Conservation (phyloP, 2,329 filamentous ascomycete genomes). For the Gnomoniopsis smithogilvyi region DNA sequence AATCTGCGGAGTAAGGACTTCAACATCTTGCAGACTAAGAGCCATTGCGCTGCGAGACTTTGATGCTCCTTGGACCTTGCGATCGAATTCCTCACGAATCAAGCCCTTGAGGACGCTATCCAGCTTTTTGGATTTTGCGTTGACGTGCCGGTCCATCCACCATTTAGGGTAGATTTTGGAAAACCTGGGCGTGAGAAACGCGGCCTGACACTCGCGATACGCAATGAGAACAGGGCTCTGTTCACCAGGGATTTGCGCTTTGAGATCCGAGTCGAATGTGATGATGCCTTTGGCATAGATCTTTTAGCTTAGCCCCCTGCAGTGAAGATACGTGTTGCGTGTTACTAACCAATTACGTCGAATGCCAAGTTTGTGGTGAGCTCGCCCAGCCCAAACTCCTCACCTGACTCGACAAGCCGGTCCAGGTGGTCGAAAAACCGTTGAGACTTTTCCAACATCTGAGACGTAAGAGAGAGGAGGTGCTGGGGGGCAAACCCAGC, state of each 20-base stretch:
- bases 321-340: not conserved
- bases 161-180: not conserved
- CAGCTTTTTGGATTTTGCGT: conserved; percentile 1
- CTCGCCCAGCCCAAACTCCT: conserved; percentile 27
- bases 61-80: not conserved
- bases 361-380: conserved; percentile 33
- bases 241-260: conserved; percentile 6
- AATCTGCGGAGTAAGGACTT: conserved; percentile 23
- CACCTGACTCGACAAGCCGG: conserved; percentile 23
- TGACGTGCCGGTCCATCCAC: not conserved
- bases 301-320: not conserved
- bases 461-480: conserved; percentile 32
- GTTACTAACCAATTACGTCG: conserved; percentile 30
- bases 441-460: conserved; percentile 32
- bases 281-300: conserved; percentile 20
- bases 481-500: conserved; percentile 36
- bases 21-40: conserved; percentile 28
- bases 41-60: conserved; percentile 28
- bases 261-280: conserved; percentile 10
- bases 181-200: not conserved
- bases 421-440: conserved; percentile 30
- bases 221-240: conserved; percentile 10
- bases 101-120: conserved; percentile 5
- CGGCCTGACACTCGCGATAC: not conserved
- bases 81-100: conserved; percentile 3